Conservation (phyloP, 352 stramenopile genomes). For the Globisporangium takayamanum region DNA sequence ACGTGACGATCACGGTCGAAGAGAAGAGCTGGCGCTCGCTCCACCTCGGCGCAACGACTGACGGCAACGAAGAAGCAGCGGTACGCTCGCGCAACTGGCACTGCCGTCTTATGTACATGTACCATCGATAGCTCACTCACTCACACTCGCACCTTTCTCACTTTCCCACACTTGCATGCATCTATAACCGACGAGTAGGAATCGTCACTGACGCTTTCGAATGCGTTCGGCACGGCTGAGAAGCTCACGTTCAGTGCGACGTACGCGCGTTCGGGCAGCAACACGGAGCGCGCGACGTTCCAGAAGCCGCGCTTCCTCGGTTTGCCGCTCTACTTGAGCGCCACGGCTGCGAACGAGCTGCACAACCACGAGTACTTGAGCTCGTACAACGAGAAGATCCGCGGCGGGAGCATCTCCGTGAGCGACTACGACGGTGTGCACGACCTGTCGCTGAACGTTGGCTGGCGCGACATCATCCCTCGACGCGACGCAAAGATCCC, state of each 20-base stretch:
- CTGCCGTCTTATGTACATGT: too few relatives aligned
- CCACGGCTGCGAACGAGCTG: conserved; percentile 73
- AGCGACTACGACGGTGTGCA: conserved; percentile 84
- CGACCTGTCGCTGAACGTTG: conserved; percentile 78
- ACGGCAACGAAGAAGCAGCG: conserved; percentile 80
- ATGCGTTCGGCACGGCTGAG: conserved; percentile 78
- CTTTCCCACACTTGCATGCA: too few relatives aligned
- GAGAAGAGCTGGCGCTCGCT: conserved; percentile 85
- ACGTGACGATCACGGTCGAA: conserved; percentile 85
- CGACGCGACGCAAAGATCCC: conserved; percentile 78
- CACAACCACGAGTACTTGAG: conserved; percentile 82
- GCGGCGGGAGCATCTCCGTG: conserved; percentile 74
- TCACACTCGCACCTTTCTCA: too few relatives aligned
- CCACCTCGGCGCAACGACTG: conserved; percentile 76
- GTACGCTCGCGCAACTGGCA: conserved; percentile 17
- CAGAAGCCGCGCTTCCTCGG: conserved; percentile 85
- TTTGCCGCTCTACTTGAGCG: conserved; percentile 71
- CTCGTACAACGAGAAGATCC: conserved; percentile 87
- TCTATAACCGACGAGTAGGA: conserved; percentile 24
- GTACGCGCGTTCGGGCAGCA: conserved; percentile 81
- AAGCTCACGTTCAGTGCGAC: conserved; percentile 76
- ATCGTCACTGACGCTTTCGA: conserved; percentile 79
- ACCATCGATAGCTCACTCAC: too few relatives aligned
- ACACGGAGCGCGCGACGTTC: conserved; percentile 78
- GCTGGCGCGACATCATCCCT: conserved; percentile 85